Conservation (phyloP, 805 yeast genomes). For the Wickerhamiella siamensis region DNA sequence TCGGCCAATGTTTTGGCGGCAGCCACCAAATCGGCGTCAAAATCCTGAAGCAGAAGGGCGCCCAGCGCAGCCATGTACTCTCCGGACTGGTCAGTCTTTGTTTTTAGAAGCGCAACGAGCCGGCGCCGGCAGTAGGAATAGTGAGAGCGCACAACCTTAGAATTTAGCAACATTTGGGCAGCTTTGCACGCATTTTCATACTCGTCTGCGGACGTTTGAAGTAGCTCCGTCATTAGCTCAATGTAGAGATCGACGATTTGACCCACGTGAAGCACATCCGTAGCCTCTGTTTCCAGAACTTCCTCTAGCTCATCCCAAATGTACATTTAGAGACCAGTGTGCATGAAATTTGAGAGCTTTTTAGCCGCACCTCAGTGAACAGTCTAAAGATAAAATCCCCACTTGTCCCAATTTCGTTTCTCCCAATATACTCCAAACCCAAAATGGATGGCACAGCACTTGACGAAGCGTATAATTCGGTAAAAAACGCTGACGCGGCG, state of each 20-base stretch:
- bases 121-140: slow-evolving; percentile 3
- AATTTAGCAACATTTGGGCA: slow-evolving; percentile 6
- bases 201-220: background rate
- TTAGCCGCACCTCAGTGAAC: background rate
- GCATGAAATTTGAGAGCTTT: background rate
- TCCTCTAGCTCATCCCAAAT: slow-evolving; percentile 8
- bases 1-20: background rate
- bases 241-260: slow-evolving; percentile 8
- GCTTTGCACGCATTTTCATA: slow-evolving; percentile 1
- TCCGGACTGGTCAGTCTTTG: background rate
- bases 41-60: background rate
- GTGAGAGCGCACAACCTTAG: slow-evolving; percentile 1
- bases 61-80: background rate
- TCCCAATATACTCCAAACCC: background rate
- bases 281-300: background rate
- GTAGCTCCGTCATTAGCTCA: slow-evolving; percentile 6
- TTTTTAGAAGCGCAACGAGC: slow-evolving; percentile 2
- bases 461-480: slow-evolving; percentile 35
- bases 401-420: background rate
- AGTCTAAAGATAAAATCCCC: background rate
- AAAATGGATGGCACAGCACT: slow-evolving; percentile 16
- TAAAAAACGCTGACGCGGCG: slow-evolving; percentile 40
- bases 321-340: slow-evolving; percentile 1
- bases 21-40: background rate
- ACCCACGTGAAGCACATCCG: slow-evolving; percentile 2